phyloP scores from a whole-genome alignment of 257 asterid genomes.

The Primulina huaijiensis region DNA sequence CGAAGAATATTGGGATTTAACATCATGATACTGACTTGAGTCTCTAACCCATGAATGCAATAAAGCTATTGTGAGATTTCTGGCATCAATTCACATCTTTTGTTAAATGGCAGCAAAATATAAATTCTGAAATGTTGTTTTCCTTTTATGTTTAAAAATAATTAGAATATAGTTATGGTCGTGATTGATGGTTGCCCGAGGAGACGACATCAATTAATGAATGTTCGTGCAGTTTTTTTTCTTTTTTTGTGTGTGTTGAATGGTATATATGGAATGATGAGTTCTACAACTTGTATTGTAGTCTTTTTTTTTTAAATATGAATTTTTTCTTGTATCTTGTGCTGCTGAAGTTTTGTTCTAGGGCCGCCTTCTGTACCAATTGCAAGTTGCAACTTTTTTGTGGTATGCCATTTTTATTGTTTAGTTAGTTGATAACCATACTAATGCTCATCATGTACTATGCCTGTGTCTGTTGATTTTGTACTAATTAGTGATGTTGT shows the following conservation, averaged over 20 bases:
- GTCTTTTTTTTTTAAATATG: no score
- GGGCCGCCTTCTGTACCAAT: not conserved
- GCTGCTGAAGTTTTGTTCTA: not conserved
- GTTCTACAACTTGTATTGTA: not conserved
- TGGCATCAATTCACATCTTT: constrained; percentile 3
- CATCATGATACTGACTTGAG: constrained; percentile 18
- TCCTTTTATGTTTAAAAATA: constrained; percentile 3
- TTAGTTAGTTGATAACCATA: not conserved
- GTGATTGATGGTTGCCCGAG: not conserved
- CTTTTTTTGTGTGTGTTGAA: not conserved
- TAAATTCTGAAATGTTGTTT: constrained; percentile 7
- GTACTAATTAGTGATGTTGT: constrained; percentile 5
- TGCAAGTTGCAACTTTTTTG: not conserved
- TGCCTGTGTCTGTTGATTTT: constrained; percentile 15
- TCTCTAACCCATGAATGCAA: not conserved
- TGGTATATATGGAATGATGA: not conserved
- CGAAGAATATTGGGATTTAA: constrained; percentile 1
- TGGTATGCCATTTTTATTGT: not conserved
- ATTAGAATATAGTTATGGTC: not conserved
- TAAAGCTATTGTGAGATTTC: constrained; percentile 9
- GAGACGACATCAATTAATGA: not conserved
- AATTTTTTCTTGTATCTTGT: not conserved
- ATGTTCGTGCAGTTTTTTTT: no score
- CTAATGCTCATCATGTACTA: not conserved
- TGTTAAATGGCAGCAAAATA: not conserved